A percentile compares a stretch with the other conserved stretches of the same genome.
Conservation (phyloP, 106 monocot species). For the Apostasia shenzhenica region DNA sequence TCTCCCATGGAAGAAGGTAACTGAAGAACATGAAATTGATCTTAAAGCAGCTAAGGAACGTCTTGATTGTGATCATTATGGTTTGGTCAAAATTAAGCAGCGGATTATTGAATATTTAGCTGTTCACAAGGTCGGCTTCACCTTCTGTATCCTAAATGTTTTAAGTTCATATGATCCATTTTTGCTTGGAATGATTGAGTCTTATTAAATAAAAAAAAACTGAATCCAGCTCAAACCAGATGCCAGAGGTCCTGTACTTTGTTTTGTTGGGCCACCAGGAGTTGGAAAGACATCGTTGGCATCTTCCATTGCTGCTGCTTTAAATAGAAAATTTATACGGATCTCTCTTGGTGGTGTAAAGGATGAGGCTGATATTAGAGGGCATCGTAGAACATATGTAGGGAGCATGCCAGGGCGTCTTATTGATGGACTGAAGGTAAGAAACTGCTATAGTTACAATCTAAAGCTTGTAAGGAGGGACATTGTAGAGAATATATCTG, state of each 20-base stretch:
- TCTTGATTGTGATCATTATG: constrained; percentile 91
- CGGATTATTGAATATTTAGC: constrained; percentile 98
- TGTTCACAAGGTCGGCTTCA: constrained; percentile 70
- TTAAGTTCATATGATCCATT: no score
- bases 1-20: constrained; percentile 95
- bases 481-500: no score
- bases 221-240: constrained; percentile 92
- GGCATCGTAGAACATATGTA: constrained; percentile 93
- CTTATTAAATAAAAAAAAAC: no score
- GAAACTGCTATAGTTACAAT: no score
- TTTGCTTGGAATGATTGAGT: no score
- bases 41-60: constrained; percentile 87
- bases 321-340: constrained; percentile 87
- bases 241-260: constrained; percentile 90
- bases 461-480: no score
- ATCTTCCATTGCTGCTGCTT: constrained; percentile 91
- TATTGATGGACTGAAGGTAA: constrained; percentile 93
- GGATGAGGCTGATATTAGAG: constrained; percentile 99
- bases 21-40: constrained; percentile 86
- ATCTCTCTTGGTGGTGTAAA: constrained; percentile 98
- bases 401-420: constrained; percentile 99
- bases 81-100: constrained; percentile 91
- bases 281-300: constrained; percentile 99
- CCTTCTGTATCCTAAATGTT: not conserved
- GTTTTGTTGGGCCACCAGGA: constrained; percentile 99